phyloP scores from a whole-genome alignment of 2,329 filamentous ascomycete genomes.

The Septoria petroselini region DNA sequence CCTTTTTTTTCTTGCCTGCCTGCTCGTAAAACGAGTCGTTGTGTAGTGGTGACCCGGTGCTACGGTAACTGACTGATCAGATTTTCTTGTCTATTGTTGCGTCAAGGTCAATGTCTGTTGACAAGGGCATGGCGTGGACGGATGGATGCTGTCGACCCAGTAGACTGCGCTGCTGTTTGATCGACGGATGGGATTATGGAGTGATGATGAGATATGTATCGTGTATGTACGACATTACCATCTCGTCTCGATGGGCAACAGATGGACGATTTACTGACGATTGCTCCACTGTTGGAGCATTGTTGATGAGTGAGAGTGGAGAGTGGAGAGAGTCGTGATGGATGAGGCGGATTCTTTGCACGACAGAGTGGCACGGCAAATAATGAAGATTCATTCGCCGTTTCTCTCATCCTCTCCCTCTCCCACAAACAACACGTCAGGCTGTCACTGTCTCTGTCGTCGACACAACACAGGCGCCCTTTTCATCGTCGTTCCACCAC shows the following conservation, averaged over 20 bases:
- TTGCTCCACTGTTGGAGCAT: too few relatives aligned
- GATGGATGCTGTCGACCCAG: too few relatives aligned
- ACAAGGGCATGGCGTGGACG: background rate
- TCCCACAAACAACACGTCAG: background rate
- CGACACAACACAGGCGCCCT: background rate
- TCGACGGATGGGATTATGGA: too few relatives aligned
- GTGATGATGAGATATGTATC: background rate
- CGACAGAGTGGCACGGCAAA: slow-evolving; percentile 17
- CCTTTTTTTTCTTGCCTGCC: background rate
- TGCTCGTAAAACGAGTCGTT: too few relatives aligned
- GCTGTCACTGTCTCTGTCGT: background rate
- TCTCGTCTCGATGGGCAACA: too few relatives aligned
- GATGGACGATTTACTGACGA: too few relatives aligned
- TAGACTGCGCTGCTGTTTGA: too few relatives aligned
- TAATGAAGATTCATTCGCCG: slow-evolving; percentile 5
- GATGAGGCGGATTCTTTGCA: slow-evolving; percentile 11
- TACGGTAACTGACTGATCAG: background rate
- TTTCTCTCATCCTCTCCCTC: too few relatives aligned
- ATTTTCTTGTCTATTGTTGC: background rate
- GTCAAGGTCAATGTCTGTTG: background rate
- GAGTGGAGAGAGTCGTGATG: background rate
- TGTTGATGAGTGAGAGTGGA: too few relatives aligned
- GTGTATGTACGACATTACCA: slow-evolving; percentile 1
- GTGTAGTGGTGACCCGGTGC: background rate
- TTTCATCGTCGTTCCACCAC: too few relatives aligned